These are phyloP conservation scores for Picochlorum sp. DNA, from an alignment of 139 green algal species.

Conservation along the genomic window DNA sequence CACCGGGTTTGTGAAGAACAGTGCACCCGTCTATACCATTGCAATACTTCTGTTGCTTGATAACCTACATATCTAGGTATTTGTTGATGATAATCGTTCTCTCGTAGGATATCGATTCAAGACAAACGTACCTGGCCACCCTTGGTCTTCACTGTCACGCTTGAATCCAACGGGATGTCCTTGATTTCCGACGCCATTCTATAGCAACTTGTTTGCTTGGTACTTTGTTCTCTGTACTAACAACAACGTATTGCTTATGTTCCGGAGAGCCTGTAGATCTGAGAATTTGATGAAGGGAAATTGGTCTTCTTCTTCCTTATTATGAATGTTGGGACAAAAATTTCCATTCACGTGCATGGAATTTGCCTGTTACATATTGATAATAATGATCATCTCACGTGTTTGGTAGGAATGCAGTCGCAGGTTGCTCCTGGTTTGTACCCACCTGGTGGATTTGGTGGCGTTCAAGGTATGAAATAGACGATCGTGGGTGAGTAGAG, in stretches of 20 bases:
- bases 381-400: too few species aligned
- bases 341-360: too few species aligned
- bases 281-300: too few species aligned
- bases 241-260: too few species aligned
- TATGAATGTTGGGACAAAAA: too few species aligned
- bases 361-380: too few species aligned
- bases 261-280: too few species aligned
- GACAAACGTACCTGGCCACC: too few species aligned
- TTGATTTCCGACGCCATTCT: not conserved
- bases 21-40: constrained; percentile 19
- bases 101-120: not conserved
- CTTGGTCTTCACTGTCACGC: not conserved
- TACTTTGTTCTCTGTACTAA: too few species aligned
- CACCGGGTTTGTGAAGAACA: constrained; percentile 21
- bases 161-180: not conserved
- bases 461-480: constrained; percentile 2
- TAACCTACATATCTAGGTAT: constrained; percentile 8
- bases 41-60: constrained; percentile 31
- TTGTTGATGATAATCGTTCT: not conserved
- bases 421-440: constrained; percentile 8
- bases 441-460: constrained; percentile 2
- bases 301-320: too few species aligned
- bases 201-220: not conserved
- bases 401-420: constrained; percentile 5
- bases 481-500: too few species aligned